Percentiles rank a stretch among this genome's conserved stretches.
These are phyloP conservation scores for Polytrichum commune DNA, from an alignment of 225 moss, liverwort and hornwort species.

Conservation along the genomic window DNA sequence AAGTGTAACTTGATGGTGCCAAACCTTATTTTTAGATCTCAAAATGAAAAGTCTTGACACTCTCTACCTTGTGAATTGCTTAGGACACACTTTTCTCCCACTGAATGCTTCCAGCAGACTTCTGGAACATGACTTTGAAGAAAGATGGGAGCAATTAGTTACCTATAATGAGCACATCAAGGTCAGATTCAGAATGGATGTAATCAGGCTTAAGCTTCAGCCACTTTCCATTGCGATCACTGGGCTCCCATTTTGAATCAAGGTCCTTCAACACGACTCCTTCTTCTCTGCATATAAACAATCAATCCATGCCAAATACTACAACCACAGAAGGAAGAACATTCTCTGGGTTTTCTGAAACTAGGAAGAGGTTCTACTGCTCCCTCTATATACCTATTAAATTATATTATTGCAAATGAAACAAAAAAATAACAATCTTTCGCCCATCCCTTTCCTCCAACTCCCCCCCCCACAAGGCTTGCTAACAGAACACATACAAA, in stretches of 20 bases:
- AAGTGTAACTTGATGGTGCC: too few species aligned
- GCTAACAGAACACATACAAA: too few species aligned
- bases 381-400: not conserved
- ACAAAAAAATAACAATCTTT: too few species aligned
- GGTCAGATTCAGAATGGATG: conserved; percentile 70
- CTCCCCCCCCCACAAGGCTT: too few species aligned
- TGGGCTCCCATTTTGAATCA: conserved; percentile 97
- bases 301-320: not conserved
- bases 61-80: too few species aligned
- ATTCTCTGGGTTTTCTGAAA: not conserved
- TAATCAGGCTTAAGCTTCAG: conserved; percentile 99
- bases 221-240: conserved; percentile 85
- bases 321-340: not conserved
- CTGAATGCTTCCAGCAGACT: too few species aligned
- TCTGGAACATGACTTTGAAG: too few species aligned
- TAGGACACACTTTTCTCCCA: too few species aligned
- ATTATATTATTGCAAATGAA: too few species aligned
- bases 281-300: conserved; percentile 61
- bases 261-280: conserved; percentile 89
- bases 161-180: conserved; percentile 94
- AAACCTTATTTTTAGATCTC: too few species aligned
- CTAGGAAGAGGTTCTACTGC: not conserved
- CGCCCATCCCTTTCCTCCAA: too few species aligned
- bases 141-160: not conserved
- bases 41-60: too few species aligned